A percentile compares a stretch with the other conserved stretches of the same genome.
Conservation (phyloP, 192 early-diverging fungal genomes). For the Lobosporangium transversale region DNA sequence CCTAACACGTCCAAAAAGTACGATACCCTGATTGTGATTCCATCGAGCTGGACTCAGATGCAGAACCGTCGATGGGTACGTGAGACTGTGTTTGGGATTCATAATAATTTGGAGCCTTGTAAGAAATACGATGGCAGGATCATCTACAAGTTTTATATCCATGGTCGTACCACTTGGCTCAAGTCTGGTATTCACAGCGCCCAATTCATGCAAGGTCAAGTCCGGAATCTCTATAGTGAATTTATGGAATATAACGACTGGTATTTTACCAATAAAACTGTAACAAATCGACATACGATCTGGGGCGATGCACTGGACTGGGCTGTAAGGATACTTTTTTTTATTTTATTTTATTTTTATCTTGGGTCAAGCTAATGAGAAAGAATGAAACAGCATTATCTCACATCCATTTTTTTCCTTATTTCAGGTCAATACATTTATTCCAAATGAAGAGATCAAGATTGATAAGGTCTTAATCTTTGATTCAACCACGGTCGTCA, state of each 20-base stretch:
- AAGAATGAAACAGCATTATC: too few relatives aligned
- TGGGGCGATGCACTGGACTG: conserved; percentile 47
- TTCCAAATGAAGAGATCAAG: conserved; percentile 31
- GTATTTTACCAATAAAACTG: conserved; percentile 29
- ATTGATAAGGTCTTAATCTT: conserved; percentile 48
- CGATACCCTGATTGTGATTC: conserved; percentile 57
- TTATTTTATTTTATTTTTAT: background rate
- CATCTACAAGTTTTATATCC: conserved; percentile 59
- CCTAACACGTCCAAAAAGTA: conserved; percentile 54
- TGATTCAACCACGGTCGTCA: conserved; percentile 43
- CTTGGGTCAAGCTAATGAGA: too few relatives aligned
- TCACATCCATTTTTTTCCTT: background rate
- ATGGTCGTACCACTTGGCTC: conserved; percentile 30
- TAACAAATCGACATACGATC: conserved; percentile 12
- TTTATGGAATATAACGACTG: conserved; percentile 64
- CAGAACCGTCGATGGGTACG: conserved; percentile 59
- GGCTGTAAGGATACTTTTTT: conserved; percentile 30
- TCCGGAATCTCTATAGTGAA: conserved; percentile 55
- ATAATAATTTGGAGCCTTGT: conserved; percentile 62
- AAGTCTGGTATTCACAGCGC: conserved; percentile 20
- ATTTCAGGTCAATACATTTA: conserved; percentile 34
- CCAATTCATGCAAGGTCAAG: conserved; percentile 32
- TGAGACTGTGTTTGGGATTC: conserved; percentile 63
- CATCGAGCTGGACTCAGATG: conserved; percentile 49
- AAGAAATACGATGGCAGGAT: conserved; percentile 53